Evolutionary conservation across 73 alveolate genomes (phyloP).

Genomic region (Tetrahymena borealis): DNA sequence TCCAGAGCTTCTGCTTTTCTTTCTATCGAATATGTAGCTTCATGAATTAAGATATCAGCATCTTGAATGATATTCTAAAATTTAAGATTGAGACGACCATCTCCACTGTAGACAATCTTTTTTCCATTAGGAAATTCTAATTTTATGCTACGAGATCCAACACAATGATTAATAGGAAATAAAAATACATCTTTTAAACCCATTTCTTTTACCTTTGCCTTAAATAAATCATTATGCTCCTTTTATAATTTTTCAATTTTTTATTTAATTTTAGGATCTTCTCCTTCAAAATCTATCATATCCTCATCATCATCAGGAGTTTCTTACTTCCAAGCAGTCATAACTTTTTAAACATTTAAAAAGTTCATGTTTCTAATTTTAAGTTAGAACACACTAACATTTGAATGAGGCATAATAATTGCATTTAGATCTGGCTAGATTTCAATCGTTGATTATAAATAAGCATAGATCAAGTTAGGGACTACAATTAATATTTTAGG

Average conservation of each 20-base stretch:
- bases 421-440: background rate
- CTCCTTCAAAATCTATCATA: background rate
- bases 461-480: background rate
- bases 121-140: background rate
- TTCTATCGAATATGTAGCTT: background rate
- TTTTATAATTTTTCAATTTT: background rate
- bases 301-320: background rate
- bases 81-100: background rate
- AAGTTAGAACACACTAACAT: background rate
- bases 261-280: background rate
- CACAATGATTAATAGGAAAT: background rate
- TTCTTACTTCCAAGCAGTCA: background rate
- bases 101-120: background rate
- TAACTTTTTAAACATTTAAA: background rate
- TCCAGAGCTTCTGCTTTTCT: background rate
- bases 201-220: background rate
- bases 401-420: background rate
- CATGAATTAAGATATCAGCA: background rate
- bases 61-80: background rate
- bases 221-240: background rate
- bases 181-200: background rate
- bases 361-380: background rate
- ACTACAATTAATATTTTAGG: background rate
- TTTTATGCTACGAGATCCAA: background rate
- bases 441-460: background rate